Evolutionary conservation across 331 rosid species (phyloP), one percentile per base, ranked within the genome.

Genomic region (Arachis monticola): DNA sequence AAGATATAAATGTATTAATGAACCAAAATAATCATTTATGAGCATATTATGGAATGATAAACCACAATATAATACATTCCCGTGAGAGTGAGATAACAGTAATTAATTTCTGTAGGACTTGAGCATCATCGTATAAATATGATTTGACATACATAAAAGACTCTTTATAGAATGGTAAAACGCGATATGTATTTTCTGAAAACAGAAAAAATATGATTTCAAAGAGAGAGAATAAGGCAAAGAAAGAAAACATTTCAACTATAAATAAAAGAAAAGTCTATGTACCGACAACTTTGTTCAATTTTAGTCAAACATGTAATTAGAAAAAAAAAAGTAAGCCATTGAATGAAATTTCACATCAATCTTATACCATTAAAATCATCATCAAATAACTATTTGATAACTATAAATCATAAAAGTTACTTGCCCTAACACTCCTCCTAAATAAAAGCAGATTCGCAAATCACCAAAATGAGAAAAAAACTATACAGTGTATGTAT

Each of bases 381-480:
- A 17, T 17, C 10, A 9, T 8, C 53, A 9, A 48, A 48, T 48
- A n/a, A 46, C 51, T 61, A 61, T 61, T 17, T 17, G 22, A 17
- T 17, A 17, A 17, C 22, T 17, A 17, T 17, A 17, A 17, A 17
- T 17, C 22, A 17, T 17, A 17, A 17, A 17, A 17, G 0, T 17
- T 17, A 17, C 22, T 17, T 17, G 22, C 22, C 22, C 22, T 17
- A 17, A 17, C 22, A 17, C 22, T 17, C 22, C 22, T 17, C 22
- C 22, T 17, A 48, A 50, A 62, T 8, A 32, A 62, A 35, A 48
- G n/a, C 17, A 27, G 47, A 60, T 32, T 73, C 27, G 53, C 44
- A 48, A 6, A 47, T 35, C 52, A 35, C 10, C 62, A 38, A 61
- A 62, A 62, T 48, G 70, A 31, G 38, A 38, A 75, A 75, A 64